Evolutionary conservation across 1,284 basidiomycete species (phyloP).

Genomic region (Stygiomarasmius scandens): DNA sequence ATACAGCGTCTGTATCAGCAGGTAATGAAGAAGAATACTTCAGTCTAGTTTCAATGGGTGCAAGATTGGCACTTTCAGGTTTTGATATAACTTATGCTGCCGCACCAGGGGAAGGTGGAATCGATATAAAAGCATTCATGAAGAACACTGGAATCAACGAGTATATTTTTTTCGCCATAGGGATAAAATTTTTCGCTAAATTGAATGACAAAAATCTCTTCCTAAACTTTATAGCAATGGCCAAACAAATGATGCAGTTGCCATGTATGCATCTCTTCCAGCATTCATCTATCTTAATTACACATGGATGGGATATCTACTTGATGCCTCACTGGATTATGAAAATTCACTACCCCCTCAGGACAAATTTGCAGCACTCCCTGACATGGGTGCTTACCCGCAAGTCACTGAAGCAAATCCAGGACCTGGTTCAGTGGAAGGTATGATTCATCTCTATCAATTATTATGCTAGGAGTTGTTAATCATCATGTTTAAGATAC

Average conservation of each 20-base stretch:
- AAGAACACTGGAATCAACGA: constrained; percentile 38
- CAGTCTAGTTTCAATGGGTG: constrained; percentile 39
- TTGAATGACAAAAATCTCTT: no score
- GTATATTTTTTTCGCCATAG: constrained; percentile 22
- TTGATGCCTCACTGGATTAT: constrained; percentile 10
- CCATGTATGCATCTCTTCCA: constrained; percentile 12
- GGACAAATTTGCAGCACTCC: constrained; percentile 3
- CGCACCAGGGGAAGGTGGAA: constrained; percentile 36
- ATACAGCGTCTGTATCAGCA: constrained; percentile 15
- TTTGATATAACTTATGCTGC: constrained; percentile 36
- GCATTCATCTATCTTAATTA: constrained; percentile 11
- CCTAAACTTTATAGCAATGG: constrained; percentile 1
- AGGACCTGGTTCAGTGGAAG: constrained; percentile 26
- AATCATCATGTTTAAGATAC: neutral
- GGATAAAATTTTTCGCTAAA: neutral
- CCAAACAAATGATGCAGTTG: constrained; percentile 9
- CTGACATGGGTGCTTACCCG: constrained; percentile 16
- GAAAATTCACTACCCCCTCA: neutral
- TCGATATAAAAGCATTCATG: constrained; percentile 51
- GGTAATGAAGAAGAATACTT: constrained; percentile 33
- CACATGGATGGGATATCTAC: constrained; percentile 8
- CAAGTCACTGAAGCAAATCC: constrained; percentile 8
- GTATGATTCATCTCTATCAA: constrained; percentile 18
- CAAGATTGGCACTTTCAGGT: constrained; percentile 42
- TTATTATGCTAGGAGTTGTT: neutral